Base-by-base conservation (phyloP, 208 protist species). In the Crithidia acanthocephali region DNA sequence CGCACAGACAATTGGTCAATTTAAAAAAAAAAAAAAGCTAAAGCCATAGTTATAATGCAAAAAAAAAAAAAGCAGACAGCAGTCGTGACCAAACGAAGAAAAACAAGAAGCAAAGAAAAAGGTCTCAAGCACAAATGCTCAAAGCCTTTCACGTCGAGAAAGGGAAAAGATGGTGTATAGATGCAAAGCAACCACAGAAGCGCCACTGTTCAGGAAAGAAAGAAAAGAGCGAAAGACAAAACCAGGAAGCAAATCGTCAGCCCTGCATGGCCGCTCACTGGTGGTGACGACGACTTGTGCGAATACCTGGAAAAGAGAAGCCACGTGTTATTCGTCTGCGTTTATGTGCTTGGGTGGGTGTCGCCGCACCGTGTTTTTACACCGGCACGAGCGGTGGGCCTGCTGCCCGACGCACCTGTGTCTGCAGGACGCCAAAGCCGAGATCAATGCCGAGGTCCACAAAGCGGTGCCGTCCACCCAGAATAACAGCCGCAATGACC, bases 371-470 rank as follows among this genome's bases (percentile, higher is more conserved):
- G 13, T 6, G 3, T n/a, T 48, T 15, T 48, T 15, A 48, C 6
- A 48, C 44, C 13, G 44, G 16, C 44, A 48, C 44, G 16, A 48
- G 44, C 13, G 44, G 44, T 15, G 44, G 44, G 16, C 18, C 18
- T 48, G 44, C 44, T 15, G 18, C 9, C 13, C 44, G 9, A 28
- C 20, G 11, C n/a, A 80, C 23, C 56, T 82, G 72, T 8, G 70
- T 42, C 35, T 86, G 79, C 9, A 94, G 74, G 2, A 60, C 66
- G 40, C 66, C 58, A 56, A 95, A 87, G 0, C 86, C 86, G 11
- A 95, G 58, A 66, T 92, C 90, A 51, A 90, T 86, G 44, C 90
- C 86, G n/a, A 91, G 82, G 45, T 95, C 90, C 7, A 95, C 85
- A 33, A 86, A 88, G 42, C 85, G 84, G 67, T 95, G 90, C 11